A percentile compares a stretch with the other conserved stretches of the same genome.
These are phyloP conservation scores for Leccinum broughii DNA, from an alignment of 768 basidiomycete species.

Conservation along the genomic window DNA sequence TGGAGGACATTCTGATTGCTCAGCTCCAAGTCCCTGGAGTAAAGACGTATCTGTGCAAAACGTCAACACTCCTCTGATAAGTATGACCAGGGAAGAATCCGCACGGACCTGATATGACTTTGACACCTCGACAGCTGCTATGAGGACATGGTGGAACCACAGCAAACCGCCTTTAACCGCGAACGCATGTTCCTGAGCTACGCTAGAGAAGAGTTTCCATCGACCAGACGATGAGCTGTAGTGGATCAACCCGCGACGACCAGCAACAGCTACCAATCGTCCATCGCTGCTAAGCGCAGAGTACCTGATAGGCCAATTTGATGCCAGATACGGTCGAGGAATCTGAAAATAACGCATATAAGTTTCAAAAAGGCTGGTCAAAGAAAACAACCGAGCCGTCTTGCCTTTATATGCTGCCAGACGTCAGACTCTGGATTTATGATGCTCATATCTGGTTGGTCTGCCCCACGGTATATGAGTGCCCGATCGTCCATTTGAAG, in stretches of 20 bases:
- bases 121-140: conserved; percentile 84
- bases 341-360: conserved; percentile 50
- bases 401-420: conserved; percentile 94
- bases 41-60: conserved; percentile 74
- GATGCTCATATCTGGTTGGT: conserved; percentile 97
- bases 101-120: conserved; percentile 70
- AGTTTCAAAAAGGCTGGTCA: neutral
- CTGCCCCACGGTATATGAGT: conserved; percentile 91
- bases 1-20: conserved; percentile 81
- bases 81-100: neutral
- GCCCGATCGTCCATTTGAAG: conserved; percentile 94
- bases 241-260: conserved; percentile 86
- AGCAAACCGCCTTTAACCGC: conserved; percentile 85
- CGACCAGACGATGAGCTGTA: conserved; percentile 93
- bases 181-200: conserved; percentile 85
- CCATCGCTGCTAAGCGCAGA: conserved; percentile 91
- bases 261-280: conserved; percentile 88
- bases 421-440: conserved; percentile 97
- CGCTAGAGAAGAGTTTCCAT: conserved; percentile 88
- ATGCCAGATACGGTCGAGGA: conserved; percentile 82
- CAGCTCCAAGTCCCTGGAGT: conserved; percentile 89
- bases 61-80: neutral
- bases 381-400: conserved; percentile 8
- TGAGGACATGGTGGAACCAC: conserved; percentile 96
- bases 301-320: conserved; percentile 94